These are phyloP conservation scores for Butyriboletus loyo DNA, from an alignment of 768 basidiomycete species.

Conservation along the genomic window DNA sequence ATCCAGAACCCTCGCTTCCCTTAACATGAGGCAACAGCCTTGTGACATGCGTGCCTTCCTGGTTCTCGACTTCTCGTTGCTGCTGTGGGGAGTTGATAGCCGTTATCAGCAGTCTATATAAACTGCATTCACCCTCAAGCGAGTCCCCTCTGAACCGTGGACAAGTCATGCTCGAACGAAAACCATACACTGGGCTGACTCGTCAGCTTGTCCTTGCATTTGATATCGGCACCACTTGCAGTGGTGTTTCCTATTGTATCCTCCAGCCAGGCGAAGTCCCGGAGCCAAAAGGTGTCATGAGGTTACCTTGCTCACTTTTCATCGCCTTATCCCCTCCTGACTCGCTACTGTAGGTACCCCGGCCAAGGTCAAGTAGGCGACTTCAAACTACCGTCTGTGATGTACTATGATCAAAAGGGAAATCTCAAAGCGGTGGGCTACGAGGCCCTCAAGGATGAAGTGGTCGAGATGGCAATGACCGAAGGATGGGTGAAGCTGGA, in stretches of 20 bases:
- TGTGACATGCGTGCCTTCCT: background rate
- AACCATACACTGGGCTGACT: constrained; percentile 32
- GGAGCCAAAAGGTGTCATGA: constrained; percentile 20
- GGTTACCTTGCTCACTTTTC: background rate
- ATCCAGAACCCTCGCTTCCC: no score
- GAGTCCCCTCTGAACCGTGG: background rate
- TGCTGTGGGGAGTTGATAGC: background rate
- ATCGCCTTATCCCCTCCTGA: background rate
- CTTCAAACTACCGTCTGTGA: constrained; percentile 43
- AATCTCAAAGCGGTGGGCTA: constrained; percentile 38
- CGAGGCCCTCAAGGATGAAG: constrained; percentile 37
- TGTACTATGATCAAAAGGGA: constrained; percentile 43
- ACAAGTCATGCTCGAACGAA: constrained; percentile 27
- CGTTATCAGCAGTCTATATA: constrained; percentile 3
- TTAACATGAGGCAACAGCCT: background rate
- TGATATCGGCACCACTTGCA: constrained; percentile 38
- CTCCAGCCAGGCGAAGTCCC: constrained; percentile 34
- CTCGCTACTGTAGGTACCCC: constrained; percentile 28
- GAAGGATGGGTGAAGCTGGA: constrained; percentile 44
- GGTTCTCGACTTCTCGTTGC: constrained; percentile 9
- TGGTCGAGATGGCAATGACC: constrained; percentile 34
- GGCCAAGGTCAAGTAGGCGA: constrained; percentile 39
- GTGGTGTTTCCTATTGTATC: constrained; percentile 36
- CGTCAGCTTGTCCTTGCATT: constrained; percentile 36
- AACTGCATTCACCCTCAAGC: background rate